These are phyloP conservation scores for Geosmithia morbida DNA, from an alignment of 2,329 filamentous ascomycete genomes.

Conservation along the genomic window DNA sequence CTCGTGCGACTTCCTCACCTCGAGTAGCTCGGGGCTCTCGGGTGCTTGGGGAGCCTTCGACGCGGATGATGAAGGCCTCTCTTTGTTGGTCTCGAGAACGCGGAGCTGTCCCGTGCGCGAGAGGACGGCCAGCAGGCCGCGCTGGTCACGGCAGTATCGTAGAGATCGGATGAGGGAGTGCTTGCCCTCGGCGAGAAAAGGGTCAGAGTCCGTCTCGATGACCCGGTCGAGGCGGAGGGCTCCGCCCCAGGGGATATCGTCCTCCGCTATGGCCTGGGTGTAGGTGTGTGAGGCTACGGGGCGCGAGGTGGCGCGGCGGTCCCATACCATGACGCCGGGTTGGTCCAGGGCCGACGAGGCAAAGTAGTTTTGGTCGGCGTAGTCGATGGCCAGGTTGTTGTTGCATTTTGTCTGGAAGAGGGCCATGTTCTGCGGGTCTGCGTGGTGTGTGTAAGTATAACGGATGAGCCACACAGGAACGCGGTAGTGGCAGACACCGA, in stretches of 20 bases:
- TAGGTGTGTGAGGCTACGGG: constrained; percentile 39
- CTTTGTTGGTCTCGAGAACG: constrained; percentile 42
- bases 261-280: constrained; percentile 41
- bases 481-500: not conserved
- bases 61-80: constrained; percentile 24
- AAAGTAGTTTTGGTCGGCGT: constrained; percentile 70
- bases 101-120: constrained; percentile 50
- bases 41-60: constrained; percentile 18
- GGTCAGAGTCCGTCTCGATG: constrained; percentile 38
- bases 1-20: constrained; percentile 45
- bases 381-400: constrained; percentile 65
- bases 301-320: constrained; percentile 48
- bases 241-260: constrained; percentile 48
- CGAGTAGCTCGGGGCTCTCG: constrained; percentile 39
- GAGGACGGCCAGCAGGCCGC: constrained; percentile 45
- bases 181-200: constrained; percentile 35
- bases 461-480: no score
- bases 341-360: constrained; percentile 65
- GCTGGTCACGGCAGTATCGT: constrained; percentile 47
- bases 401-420: constrained; percentile 54
- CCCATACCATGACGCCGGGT: constrained; percentile 64
- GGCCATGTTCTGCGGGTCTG: constrained; percentile 35
- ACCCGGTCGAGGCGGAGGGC: constrained; percentile 42
- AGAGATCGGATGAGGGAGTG: constrained; percentile 48
- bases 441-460: no score